A percentile compares a stretch with the other conserved stretches of the same genome.
These are phyloP conservation scores for Lentinula guzmanii DNA, from an alignment of 768 basidiomycete genomes.

Conservation along the genomic window DNA sequence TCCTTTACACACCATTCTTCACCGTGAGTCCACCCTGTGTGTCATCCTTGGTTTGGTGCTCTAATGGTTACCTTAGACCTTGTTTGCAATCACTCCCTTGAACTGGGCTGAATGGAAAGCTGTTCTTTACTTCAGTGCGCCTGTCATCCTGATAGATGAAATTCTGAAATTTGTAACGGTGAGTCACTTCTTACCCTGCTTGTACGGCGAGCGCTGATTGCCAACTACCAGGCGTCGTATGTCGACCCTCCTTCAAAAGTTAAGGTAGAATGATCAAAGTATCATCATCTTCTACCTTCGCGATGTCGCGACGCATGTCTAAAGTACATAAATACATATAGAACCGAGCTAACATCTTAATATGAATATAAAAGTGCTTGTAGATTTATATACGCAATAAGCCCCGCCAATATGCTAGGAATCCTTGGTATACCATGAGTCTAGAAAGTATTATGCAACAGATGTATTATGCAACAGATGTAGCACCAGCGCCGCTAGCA, in stretches of 20 bases:
- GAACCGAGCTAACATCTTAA: neutral
- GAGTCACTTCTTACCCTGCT: conserved; percentile 19
- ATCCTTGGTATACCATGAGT: neutral
- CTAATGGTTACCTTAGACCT: conserved; percentile 35
- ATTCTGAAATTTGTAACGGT: conserved; percentile 80
- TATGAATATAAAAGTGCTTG: neutral
- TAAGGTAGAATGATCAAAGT: conserved; percentile 33
- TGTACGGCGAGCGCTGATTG: neutral
- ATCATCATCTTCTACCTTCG: conserved; percentile 16
- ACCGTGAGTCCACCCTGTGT: conserved; percentile 47
- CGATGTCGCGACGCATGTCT: neutral
- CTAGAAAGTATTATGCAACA: neutral
- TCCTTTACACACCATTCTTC: conserved; percentile 97
- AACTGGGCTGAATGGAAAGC: conserved; percentile 96
- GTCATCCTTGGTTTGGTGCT: neutral
- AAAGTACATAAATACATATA: neutral
- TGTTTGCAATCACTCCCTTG: conserved; percentile 91
- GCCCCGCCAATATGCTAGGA: neutral
- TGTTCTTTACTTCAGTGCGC: conserved; percentile 80
- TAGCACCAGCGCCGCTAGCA: neutral
- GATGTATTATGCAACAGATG: neutral
- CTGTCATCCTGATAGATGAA: conserved; percentile 89
- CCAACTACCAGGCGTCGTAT: conserved; percentile 38
- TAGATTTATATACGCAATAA: neutral
- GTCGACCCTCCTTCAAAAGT: conserved; percentile 52